Evolutionary conservation across 2,329 filamentous ascomycete species (phyloP), one percentile per base, ranked within the genome.

Genomic region (Alternaria atra): DNA sequence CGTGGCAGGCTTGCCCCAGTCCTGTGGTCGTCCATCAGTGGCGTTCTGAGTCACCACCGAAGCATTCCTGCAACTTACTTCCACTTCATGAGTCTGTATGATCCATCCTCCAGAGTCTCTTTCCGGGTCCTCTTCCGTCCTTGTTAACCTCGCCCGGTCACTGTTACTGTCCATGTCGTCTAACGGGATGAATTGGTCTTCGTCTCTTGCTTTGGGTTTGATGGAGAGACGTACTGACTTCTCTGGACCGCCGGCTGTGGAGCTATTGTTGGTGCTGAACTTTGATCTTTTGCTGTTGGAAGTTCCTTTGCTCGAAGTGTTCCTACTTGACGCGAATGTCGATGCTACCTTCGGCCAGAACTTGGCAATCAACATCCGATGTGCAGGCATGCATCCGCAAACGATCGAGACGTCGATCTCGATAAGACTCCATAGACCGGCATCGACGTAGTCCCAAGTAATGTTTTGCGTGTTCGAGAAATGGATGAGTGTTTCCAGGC

Each of bases 381-480:
- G 59, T 20, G 73, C 72, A 7, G 80, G 79, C 75, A 82, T 80
- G 66, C 80, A 80, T n/a, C 74, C 79, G 60, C 80, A 82, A 56
- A 80, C 67, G 32, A 80, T 67, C 1, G 58, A 62, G 4, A 72
- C 60, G 23, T 71, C 61, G 5, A 68, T 72, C 66, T 82, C 80
- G 10, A 81, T 67, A 6, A 77, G 65, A 53, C 74, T 78, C 80
- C 80, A 82, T 57, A 78, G 77, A 5, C 74, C 70, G 7, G 79
- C 75, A 7, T 76, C 74, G 5, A 76, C 73, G 61, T 80, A 80
- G 55, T 80, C 78, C 74, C 77, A 79, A 3, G 69, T 72, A 44
- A 80, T 62, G 64, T 83, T 82, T 3, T 72, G 39, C 2, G 80
- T 79, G 30, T 73, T 79, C 15, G 79, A 76, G 60, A 83, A 83